A percentile compares a stretch with the other conserved stretches of the same genome.
phyloP scores from a whole-genome alignment of 768 basidiomycete species.

The Russula abietina region DNA sequence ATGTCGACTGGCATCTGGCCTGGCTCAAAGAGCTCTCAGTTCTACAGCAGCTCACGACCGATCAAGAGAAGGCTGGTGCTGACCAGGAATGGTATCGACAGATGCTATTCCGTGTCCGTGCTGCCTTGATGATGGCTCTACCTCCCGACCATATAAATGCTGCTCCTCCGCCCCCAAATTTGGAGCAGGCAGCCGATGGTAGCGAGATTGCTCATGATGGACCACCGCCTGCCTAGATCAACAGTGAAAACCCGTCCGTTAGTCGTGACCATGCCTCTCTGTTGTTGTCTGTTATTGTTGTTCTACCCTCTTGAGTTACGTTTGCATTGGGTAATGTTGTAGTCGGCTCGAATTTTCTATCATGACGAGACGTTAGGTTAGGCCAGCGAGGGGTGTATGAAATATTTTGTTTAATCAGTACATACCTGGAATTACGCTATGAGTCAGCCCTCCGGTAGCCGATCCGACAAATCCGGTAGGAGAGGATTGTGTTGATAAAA shows the following conservation, averaged over 20 bases:
- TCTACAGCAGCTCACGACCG: conserved; percentile 67
- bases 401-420: too few species aligned
- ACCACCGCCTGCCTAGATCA: conserved; percentile 20
- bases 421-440: too few species aligned
- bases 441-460: background rate
- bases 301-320: background rate
- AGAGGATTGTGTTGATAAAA: background rate
- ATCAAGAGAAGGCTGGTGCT: conserved; percentile 76
- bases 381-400: background rate
- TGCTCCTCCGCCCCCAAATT: conserved; percentile 20
- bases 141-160: conserved; percentile 20
- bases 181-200: conserved; percentile 19
- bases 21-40: conserved; percentile 77
- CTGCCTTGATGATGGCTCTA: conserved; percentile 52
- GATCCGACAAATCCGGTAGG: background rate
- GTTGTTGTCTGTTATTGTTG: background rate
- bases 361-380: background rate
- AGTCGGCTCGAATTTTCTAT: background rate
- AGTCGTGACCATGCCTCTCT: background rate
- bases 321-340: conserved; percentile 3
- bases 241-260: background rate
- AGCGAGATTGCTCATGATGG: conserved; percentile 22
- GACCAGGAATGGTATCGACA: conserved; percentile 82
- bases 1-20: conserved; percentile 71
- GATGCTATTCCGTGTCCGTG: conserved; percentile 77